Percentiles rank a stretch among this genome's conserved stretches.
Evolutionary conservation across 228 moss, liverwort and hornwort genomes (phyloP).

Genomic region (Sphagnum fallax): DNA sequence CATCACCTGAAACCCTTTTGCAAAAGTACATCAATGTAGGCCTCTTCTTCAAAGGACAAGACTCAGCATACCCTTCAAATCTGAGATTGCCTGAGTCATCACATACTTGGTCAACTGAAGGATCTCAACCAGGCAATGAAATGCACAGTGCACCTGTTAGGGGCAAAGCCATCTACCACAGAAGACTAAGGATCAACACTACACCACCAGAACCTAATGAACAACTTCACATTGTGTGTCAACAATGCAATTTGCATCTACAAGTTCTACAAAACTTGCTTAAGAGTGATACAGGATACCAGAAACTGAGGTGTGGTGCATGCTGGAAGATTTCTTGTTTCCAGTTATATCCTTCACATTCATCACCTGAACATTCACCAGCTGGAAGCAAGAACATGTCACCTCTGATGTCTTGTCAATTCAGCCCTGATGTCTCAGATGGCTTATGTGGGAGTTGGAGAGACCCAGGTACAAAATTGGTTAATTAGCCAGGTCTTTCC

Average conservation of each 20-base stretch:
- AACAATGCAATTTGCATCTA: conserved; percentile 42
- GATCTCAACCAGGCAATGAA: conserved; percentile 17
- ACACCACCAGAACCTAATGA: conserved; percentile 19
- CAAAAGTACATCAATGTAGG: conserved; percentile 17
- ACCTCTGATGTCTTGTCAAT: too few relatives aligned
- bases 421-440: too few relatives aligned
- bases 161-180: conserved; percentile 22
- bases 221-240: conserved; percentile 47
- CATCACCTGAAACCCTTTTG: conserved; percentile 17
- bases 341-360: conserved; percentile 11
- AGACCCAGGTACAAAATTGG: too few relatives aligned
- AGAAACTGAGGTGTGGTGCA: conserved; percentile 52
- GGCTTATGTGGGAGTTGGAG: too few relatives aligned
- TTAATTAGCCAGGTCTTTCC: too few relatives aligned
- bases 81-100: conserved; percentile 15
- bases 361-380: too few relatives aligned
- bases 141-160: conserved; percentile 19
- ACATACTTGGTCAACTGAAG: conserved; percentile 19
- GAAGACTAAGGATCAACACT: conserved; percentile 37
- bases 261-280: conserved; percentile 33
- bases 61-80: conserved; percentile 6
- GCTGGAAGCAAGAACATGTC: too few relatives aligned
- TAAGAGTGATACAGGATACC: conserved; percentile 34
- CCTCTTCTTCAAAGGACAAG: conserved; percentile 14
- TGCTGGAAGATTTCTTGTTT: conserved; percentile 57